Conservation (phyloP, 495 filamentous ascomycete species). For the Bryoglossum gracile region DNA sequence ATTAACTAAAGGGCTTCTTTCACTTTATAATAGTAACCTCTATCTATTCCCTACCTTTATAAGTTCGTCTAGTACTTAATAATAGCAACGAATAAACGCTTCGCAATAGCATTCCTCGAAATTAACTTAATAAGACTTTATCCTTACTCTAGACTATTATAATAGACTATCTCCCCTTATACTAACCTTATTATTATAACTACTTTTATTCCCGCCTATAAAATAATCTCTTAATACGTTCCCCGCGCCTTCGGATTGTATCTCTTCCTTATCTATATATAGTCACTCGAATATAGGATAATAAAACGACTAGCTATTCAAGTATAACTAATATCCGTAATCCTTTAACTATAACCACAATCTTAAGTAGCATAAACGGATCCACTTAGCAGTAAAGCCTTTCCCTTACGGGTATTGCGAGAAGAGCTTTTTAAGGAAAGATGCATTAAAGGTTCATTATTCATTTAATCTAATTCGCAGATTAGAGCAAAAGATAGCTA, state of each 20-base stretch:
- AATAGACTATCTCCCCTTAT: slow-evolving; percentile 47
- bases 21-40: slow-evolving; percentile 44
- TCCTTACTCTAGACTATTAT: too few relatives aligned
- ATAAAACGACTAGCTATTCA: neutral
- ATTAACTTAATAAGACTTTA: slow-evolving; percentile 49
- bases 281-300: slow-evolving; percentile 6
- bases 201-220: slow-evolving; percentile 49
- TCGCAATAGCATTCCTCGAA: slow-evolving; percentile 33
- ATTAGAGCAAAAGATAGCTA: slow-evolving; percentile 16
- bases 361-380: slow-evolving; percentile 86
- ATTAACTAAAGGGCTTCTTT: slow-evolving; percentile 37
- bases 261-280: slow-evolving; percentile 43
- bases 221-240: slow-evolving; percentile 52
- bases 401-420: slow-evolving; percentile 86
- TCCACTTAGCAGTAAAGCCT: slow-evolving; percentile 89
- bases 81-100: neutral
- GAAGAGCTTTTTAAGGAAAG: slow-evolving; percentile 91
- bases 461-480: neutral
- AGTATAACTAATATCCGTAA: slow-evolving; percentile 66
- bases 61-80: neutral
- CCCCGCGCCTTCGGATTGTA: slow-evolving; percentile 38
- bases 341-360: slow-evolving; percentile 96
- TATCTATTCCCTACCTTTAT: slow-evolving; percentile 38
- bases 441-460: slow-evolving; percentile 79
- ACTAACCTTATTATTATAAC: slow-evolving; percentile 51